Base-by-base conservation (phyloP, 345 rosid genomes). In the Aquilaria yunnanensis region DNA sequence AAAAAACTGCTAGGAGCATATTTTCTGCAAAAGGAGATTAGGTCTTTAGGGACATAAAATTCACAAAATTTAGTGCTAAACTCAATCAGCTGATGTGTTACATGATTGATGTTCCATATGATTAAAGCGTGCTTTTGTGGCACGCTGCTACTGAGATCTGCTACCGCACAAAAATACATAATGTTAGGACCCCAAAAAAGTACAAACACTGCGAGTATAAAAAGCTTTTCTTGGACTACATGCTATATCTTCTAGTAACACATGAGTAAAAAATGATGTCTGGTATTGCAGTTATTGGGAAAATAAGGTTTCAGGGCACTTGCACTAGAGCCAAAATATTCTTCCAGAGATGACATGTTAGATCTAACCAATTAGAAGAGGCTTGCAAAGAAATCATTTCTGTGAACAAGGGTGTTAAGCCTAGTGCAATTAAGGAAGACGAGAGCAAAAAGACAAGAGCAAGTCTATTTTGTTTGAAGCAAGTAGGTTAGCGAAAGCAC, bases 381-480 rank as follows among this genome's bases (percentile, higher is more conserved):
- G 84, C 78, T 1, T 75, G 84, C 31, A 0, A 34, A 0, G 52
- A 16, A 1, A 77, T 84, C 14, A 67, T 73, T 1, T 46, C 12
- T 0, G 74, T 77, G 32, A 56, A 67, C 2, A 79, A 82, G 1
- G 67, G 57, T 9, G 80, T 75, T 37, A 52, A 68, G 29, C 87
- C 88, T 0, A 48, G 64, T 12, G 48, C 51, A 0, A 85, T 80
- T 47, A 87, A 85, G 57, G 90, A 88, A 58, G 90, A 83, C 33
- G 48, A 74, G 53, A 85, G 87, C 78, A 84, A 82, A 16, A 88
- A 58, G 90, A 83, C 33, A 45, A 74, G 53, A 85, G 87, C 78
- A 84, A 82, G 61, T 82, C 89, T 0, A 86, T 84, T 32, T 48
- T 88, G 75, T 81, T 84, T 56, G 85, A 86, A 47, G 88, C 78